Evolutionary conservation across 2,329 filamentous ascomycete species (phyloP).

Genomic region (Penicillium sp.): DNA sequence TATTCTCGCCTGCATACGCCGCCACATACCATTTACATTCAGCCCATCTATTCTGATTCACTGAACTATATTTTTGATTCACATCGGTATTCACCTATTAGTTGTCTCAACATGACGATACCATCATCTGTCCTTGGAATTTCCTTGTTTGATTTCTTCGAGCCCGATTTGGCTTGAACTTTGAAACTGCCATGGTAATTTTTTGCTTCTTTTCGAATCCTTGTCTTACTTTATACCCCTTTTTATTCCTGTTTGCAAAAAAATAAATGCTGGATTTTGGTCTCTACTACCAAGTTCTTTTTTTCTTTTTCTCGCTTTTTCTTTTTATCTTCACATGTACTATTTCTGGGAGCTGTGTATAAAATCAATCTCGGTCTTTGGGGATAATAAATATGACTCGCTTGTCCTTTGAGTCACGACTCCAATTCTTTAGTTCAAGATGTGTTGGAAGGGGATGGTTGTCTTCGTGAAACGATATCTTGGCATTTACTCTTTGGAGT

Average conservation of each 20-base stretch:
- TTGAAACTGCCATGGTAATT: too few relatives aligned
- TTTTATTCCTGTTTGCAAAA: background rate
- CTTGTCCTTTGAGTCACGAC: too few relatives aligned
- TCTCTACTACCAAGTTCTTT: background rate
- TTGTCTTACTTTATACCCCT: conserved; percentile 5
- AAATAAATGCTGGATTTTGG: background rate
- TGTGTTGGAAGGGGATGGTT: too few relatives aligned
- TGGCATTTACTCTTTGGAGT: too few relatives aligned
- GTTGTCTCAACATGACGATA: background rate
- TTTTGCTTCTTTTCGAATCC: background rate
- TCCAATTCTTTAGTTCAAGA: too few relatives aligned
- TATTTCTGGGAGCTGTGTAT: too few relatives aligned
- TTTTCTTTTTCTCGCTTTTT: background rate
- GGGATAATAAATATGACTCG: too few relatives aligned
- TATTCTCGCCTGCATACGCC: conserved; percentile 9
- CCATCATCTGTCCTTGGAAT: background rate
- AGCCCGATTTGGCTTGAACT: too few relatives aligned
- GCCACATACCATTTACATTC: background rate
- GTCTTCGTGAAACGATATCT: too few relatives aligned
- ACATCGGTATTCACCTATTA: background rate
- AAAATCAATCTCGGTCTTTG: too few relatives aligned
- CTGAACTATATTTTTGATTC: background rate
- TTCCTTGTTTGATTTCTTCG: background rate
- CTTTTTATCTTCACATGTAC: background rate
- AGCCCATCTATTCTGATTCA: background rate